Conservation (phyloP, 1,284 basidiomycete genomes). For the Baeospora myosura region DNA sequence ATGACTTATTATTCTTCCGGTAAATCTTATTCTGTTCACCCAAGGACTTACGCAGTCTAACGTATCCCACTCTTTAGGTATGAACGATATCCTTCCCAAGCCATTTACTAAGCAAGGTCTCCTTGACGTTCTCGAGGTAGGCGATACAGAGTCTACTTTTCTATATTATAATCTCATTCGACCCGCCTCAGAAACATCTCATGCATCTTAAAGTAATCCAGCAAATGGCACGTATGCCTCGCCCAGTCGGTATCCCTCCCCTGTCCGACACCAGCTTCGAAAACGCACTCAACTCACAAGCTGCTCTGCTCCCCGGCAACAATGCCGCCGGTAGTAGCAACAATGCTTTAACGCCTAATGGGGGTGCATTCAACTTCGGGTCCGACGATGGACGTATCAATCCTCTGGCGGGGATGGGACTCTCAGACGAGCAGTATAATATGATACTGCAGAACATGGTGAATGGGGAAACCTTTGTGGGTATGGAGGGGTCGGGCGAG, state of each 20-base stretch:
- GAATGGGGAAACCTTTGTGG: conserved; percentile 12
- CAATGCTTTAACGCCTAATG: neutral
- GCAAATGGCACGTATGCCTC: conserved; percentile 64
- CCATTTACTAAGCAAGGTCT: conserved; percentile 92
- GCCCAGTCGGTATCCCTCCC: conserved; percentile 67
- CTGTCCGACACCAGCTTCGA: conserved; percentile 57
- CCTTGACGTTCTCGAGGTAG: conserved; percentile 84
- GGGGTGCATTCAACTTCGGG: neutral
- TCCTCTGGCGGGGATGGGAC: conserved; percentile 66
- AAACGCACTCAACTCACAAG: conserved; percentile 37
- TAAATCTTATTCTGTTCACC: conserved; percentile 18
- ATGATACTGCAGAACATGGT: conserved; percentile 61
- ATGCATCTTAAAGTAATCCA: conserved; percentile 90
- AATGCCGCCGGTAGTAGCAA: no score
- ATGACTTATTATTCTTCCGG: conserved; percentile 86
- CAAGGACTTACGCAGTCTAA: neutral
- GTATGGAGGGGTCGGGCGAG: conserved; percentile 12
- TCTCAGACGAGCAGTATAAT: conserved; percentile 71
- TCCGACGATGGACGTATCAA: conserved; percentile 46
- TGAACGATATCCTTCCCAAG: conserved; percentile 97
- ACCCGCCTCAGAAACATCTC: conserved; percentile 68
- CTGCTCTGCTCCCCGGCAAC: conserved; percentile 16
- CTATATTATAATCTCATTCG: neutral
- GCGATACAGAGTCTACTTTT: conserved; percentile 15
- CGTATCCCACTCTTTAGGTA: conserved; percentile 41